Evolutionary conservation across 768 basidiomycete species (phyloP).

Genomic region (Termitomyces sp.): DNA sequence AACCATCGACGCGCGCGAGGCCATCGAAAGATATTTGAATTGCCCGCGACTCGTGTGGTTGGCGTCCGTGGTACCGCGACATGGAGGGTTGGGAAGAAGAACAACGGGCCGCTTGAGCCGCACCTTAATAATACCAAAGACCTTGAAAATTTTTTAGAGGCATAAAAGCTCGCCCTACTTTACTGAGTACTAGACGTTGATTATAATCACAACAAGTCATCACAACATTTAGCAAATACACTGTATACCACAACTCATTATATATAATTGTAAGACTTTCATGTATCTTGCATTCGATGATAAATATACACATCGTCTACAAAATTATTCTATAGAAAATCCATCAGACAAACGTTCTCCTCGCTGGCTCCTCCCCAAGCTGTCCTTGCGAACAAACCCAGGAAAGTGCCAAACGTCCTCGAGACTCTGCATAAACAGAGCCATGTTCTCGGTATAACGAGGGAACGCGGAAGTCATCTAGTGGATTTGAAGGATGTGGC

Average conservation of each 20-base stretch:
- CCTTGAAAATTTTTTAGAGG: too few relatives aligned
- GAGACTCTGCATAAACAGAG: conserved; percentile 13
- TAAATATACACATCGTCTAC: not conserved
- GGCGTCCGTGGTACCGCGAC: not conserved
- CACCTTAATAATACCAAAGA: too few relatives aligned
- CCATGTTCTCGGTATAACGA: conserved; percentile 22
- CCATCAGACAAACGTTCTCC: conserved; percentile 19
- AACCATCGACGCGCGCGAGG: conserved; percentile 71
- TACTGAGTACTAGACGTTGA: too few relatives aligned
- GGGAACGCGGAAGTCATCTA: conserved; percentile 20
- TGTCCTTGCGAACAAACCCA: conserved; percentile 8
- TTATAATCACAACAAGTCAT: too few relatives aligned
- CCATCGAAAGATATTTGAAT: conserved; percentile 47
- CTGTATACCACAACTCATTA: too few relatives aligned
- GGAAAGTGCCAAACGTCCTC: conserved; percentile 19
- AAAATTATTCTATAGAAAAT: conserved; percentile 1
- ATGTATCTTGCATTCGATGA: too few relatives aligned
- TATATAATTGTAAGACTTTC: too few relatives aligned
- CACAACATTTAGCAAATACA: too few relatives aligned
- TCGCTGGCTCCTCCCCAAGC: conserved; percentile 11
- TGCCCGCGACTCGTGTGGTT: conserved; percentile 31
- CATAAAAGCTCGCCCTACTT: too few relatives aligned
- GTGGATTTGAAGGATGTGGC: conserved; percentile 23
- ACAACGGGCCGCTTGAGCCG: too few relatives aligned
- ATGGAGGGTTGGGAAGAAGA: too few relatives aligned